phyloP scores from a whole-genome alignment of 228 moss, liverwort and hornwort species.

The Sphagnum fallax region DNA sequence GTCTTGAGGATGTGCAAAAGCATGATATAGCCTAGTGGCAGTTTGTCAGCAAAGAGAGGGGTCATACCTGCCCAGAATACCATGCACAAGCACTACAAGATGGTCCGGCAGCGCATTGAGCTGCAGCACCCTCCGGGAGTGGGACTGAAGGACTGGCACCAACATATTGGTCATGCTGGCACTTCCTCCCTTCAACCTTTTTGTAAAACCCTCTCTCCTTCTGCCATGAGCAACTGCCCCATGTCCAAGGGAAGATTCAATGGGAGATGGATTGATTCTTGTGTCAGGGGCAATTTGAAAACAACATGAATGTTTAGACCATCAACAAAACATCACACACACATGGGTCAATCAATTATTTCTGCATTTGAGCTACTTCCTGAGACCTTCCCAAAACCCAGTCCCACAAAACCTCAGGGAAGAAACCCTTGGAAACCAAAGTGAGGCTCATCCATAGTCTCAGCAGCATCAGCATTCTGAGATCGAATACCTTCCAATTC shows the following conservation, averaged over 20 bases:
- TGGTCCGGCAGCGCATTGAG: constrained; percentile 32
- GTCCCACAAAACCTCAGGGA: too few species aligned
- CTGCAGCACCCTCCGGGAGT: constrained; percentile 7
- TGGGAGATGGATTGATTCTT: too few species aligned
- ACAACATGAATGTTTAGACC: too few species aligned
- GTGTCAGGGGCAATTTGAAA: too few species aligned
- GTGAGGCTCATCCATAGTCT: too few species aligned
- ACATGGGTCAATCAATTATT: too few species aligned
- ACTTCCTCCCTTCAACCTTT: constrained; percentile 13
- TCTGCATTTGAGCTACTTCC: too few species aligned
- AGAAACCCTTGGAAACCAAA: too few species aligned
- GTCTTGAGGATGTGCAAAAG: background rate
- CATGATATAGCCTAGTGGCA: background rate
- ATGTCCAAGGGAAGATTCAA: background rate
- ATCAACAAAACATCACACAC: too few species aligned
- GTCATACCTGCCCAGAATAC: constrained; percentile 44
- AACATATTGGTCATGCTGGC: constrained; percentile 1
- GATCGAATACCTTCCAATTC: too few species aligned
- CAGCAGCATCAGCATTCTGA: too few species aligned
- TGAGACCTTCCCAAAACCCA: too few species aligned
- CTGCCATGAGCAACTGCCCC: constrained; percentile 26
- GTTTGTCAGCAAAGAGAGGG: background rate
- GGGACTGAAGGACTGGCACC: constrained; percentile 25
- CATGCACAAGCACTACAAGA: constrained; percentile 50
- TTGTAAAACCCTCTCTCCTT: constrained; percentile 11